Conservation (phyloP, 179 eudicot genomes). For the Heliamphora ciliata region DNA sequence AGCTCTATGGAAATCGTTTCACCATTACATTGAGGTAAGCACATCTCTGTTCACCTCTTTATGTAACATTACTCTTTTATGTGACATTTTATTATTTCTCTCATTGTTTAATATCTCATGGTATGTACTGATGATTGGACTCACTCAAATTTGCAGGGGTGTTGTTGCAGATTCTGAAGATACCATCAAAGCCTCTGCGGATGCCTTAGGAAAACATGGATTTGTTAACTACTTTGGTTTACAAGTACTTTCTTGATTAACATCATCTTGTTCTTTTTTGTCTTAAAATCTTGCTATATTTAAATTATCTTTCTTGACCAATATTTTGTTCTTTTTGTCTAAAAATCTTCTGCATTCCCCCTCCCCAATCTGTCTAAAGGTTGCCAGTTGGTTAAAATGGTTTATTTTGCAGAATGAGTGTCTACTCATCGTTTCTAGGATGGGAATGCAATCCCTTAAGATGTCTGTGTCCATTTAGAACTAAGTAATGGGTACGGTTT, state of each 20-base stretch:
- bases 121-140: background rate
- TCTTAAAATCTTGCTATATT: background rate
- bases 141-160: constrained; percentile 46
- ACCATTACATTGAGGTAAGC: constrained; percentile 76
- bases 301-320: background rate
- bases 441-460: constrained; percentile 1
- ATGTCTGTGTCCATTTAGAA: background rate
- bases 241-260: constrained; percentile 46
- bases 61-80: background rate
- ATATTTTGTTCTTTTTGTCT: too few species aligned
- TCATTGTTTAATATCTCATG: background rate
- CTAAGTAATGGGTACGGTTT: background rate
- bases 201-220: constrained; percentile 70
- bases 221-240: constrained; percentile 92
- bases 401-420: background rate
- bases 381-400: background rate
- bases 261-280: background rate
- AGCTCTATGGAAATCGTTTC: constrained; percentile 83
- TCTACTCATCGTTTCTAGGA: background rate
- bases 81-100: background rate
- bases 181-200: constrained; percentile 59
- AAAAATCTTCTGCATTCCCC: too few species aligned
- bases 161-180: constrained; percentile 78
- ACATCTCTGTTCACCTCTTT: background rate
- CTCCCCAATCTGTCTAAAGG: background rate